Percentiles rank a stretch among this genome's conserved stretches.
Conservation (phyloP, 2,329 filamentous ascomycete species). For the Alternaria sp. region DNA sequence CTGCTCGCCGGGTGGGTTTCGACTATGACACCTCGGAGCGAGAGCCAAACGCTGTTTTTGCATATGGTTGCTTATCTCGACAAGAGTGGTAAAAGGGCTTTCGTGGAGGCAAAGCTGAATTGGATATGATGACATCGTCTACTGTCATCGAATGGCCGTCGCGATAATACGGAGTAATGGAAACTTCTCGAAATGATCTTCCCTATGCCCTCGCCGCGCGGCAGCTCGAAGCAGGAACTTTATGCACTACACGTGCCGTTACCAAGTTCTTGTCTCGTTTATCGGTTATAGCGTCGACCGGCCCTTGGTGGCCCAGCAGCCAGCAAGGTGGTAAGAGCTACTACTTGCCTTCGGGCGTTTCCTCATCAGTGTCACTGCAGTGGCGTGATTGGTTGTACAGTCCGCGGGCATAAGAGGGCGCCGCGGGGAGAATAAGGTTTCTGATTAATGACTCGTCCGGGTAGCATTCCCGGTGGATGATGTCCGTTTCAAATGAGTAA, state of each 20-base stretch:
- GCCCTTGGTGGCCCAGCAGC: neutral
- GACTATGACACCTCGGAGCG: neutral
- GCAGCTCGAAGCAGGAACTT: neutral
- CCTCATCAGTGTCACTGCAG: neutral
- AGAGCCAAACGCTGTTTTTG: neutral
- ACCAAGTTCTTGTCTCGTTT: conserved; percentile 1
- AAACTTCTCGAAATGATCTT: neutral
- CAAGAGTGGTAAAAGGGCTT: neutral
- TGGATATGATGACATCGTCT: neutral
- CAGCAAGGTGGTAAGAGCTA: neutral
- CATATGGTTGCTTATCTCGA: conserved; percentile 1
- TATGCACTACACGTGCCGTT: neutral
- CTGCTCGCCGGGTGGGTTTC: neutral
- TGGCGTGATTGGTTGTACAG: neutral
- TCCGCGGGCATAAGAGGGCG: neutral
- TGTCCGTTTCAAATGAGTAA: conserved; percentile 19
- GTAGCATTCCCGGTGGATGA: neutral
- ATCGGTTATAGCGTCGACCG: neutral
- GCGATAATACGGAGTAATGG: neutral
- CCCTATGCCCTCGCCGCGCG: neutral
- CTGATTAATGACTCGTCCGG: neutral
- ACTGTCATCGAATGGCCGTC: neutral
- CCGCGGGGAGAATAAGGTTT: neutral
- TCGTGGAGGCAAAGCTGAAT: neutral
- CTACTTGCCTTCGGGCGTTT: neutral